Percentiles rank a stretch among this genome's conserved stretches.
phyloP scores from a whole-genome alignment of 176 grass and related monocot species.

The Rhynchospora pubera region DNA sequence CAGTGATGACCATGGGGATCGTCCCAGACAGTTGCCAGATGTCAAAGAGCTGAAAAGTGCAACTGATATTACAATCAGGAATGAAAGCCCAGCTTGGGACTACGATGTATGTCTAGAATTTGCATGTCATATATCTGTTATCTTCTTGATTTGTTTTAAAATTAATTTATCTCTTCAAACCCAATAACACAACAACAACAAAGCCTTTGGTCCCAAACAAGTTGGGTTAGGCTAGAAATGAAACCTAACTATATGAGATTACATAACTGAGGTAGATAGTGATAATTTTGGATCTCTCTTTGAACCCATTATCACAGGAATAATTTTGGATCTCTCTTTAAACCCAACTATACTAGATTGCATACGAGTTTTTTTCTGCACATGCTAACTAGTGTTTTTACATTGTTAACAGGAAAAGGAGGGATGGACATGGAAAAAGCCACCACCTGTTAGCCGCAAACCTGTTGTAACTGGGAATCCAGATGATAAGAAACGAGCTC shows the following conservation, averaged over 20 bases:
- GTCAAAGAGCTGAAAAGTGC: conserved; percentile 70
- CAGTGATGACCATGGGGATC: conserved; percentile 78
- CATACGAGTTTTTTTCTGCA: not conserved
- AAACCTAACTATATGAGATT: too few species aligned
- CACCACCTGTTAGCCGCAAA: conserved; percentile 62
- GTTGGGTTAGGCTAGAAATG: too few species aligned
- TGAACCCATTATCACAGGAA: too few species aligned
- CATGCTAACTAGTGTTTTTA: not conserved
- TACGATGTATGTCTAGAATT: conserved; percentile 47
- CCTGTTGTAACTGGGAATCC: conserved; percentile 48
- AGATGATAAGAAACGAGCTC: conserved; percentile 41
- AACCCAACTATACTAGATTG: too few species aligned
- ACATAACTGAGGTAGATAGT: too few species aligned
- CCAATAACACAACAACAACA: not conserved
- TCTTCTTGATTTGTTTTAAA: not conserved
- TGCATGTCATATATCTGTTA: not conserved
- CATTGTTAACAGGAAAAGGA: conserved; percentile 40
- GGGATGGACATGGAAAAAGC: conserved; percentile 83
- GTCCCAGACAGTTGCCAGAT: conserved; percentile 58
- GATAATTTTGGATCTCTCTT: too few species aligned
- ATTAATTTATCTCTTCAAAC: not conserved
- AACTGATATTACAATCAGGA: conserved; percentile 56
- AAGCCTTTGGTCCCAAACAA: too few species aligned
- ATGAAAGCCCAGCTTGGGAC: conserved; percentile 61
- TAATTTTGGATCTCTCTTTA: too few species aligned